Evolutionary conservation across 805 yeast species (phyloP), one percentile per base, ranked within the genome.

Genomic region (Sugiyamaella qingdaonensis): DNA sequence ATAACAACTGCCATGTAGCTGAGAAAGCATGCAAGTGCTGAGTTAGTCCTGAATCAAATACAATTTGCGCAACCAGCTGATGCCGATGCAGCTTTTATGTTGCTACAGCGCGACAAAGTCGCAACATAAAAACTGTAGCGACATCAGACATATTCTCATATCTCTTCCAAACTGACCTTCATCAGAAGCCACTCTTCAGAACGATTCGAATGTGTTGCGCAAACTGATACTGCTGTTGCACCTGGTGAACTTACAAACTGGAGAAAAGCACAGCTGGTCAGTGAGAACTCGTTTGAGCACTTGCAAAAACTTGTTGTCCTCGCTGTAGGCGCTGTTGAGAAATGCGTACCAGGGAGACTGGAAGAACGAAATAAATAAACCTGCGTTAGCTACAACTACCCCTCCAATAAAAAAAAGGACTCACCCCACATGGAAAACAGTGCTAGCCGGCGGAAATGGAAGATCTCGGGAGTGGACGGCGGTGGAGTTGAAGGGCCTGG

Each of bases 311-410:
- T 88, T 77, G n/a, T 87, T 81, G 14, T 87, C 90, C 53, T 83
- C 85, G 4, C 85, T 81, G 67, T 86, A 92, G 58, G 88, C 81
- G 46, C 75, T 73, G 64, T 92, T 91, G 55, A 92, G 75, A 54
- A 91, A 80, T 61, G 80, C 78, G 64, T 92, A 91, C 99, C 99
- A 92, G 47, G 84, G 84, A 49, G 86, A 86, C 69, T 90, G 97
- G 46, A 82, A 79, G 63, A 88, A 85, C 0, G 97, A 85, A 72
- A 89, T 79, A 7, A 85, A 64, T 52, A 87, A 80, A 1, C 98
- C 66, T 63, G 51, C 14, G 16, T 32, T 27, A 16, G 31, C 49
- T 19, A n/a, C 16, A n/a, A 27, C 21, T 41, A 52, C 33, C 43
- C 37, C 27, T 24, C 43, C n/a, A 35, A 46, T 29, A 11, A 51